Conservation (phyloP, 108 stramenopile genomes). For the Parmales sp. region DNA sequence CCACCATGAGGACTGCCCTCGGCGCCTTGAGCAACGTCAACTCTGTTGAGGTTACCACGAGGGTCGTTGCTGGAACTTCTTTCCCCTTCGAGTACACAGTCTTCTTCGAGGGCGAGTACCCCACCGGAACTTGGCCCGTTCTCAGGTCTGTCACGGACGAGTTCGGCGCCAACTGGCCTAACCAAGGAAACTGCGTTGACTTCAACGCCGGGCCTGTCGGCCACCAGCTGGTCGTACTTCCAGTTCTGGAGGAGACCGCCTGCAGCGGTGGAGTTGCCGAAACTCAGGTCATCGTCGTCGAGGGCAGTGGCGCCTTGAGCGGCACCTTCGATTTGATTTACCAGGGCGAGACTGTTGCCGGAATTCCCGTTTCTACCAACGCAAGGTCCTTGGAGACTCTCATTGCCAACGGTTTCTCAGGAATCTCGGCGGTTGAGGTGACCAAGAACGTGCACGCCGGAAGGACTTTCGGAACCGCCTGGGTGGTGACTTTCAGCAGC, state of each 20-base stretch:
- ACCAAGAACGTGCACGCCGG: constrained; percentile 13
- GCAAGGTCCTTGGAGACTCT: constrained; percentile 4
- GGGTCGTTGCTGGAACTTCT: not conserved
- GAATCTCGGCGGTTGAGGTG: constrained; percentile 14
- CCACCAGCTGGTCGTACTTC: not conserved
- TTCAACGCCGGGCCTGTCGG: not conserved
- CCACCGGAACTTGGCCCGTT: constrained; percentile 10
- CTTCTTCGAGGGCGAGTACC: constrained; percentile 5
- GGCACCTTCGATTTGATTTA: constrained; percentile 21
- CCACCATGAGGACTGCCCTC: constrained; percentile 12
- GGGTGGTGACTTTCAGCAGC: constrained; percentile 27
- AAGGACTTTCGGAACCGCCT: constrained; percentile 16
- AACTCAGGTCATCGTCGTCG: constrained; percentile 23
- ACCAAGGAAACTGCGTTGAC: not conserved
- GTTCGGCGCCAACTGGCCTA: not conserved
- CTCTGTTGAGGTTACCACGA: not conserved
- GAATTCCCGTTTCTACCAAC: constrained; percentile 6
- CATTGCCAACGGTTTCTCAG: not conserved
- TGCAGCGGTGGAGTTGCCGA: constrained; percentile 20
- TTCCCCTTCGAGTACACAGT: constrained; percentile 9
- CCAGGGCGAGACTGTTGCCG: not conserved
- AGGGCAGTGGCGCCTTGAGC: constrained; percentile 10
- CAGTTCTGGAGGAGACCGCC: constrained; percentile 4
- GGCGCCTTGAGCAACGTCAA: constrained; percentile 6
- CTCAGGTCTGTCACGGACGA: not conserved